phyloP scores from a whole-genome alignment of 1,284 basidiomycete genomes.

The Rugosomyces carneus region DNA sequence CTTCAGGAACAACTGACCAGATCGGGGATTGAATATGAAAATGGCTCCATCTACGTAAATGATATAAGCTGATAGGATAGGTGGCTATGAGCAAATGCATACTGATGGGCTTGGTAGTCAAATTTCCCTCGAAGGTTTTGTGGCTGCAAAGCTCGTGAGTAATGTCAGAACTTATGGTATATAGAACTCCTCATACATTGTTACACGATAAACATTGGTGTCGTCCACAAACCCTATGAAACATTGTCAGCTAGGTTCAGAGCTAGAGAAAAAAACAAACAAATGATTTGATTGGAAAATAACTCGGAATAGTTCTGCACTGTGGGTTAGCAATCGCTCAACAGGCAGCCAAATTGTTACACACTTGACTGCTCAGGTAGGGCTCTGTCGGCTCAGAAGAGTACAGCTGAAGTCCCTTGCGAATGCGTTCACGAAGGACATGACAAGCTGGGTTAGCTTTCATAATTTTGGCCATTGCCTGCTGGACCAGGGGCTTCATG shows the following conservation, averaged over 20 bases:
- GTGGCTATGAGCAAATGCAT: slow-evolving; percentile 21
- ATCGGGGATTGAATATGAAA: slow-evolving; percentile 99
- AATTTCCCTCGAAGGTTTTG: slow-evolving; percentile 99
- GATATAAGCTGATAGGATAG: slow-evolving; percentile 1
- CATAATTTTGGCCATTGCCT: slow-evolving; percentile 99
- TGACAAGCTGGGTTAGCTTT: slow-evolving; percentile 98
- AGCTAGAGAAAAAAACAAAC: slow-evolving; percentile 36
- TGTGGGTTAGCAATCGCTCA: slow-evolving; percentile 11
- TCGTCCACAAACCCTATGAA: slow-evolving; percentile 91
- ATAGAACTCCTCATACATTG: slow-evolving; percentile 55
- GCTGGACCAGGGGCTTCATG: slow-evolving; percentile 95
- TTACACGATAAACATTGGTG: slow-evolving; percentile 99
- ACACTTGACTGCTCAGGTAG: slow-evolving; percentile 88
- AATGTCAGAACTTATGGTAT: neutral
- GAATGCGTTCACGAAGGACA: slow-evolving; percentile 96
- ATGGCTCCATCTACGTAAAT: slow-evolving; percentile 79
- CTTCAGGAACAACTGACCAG: slow-evolving; percentile 97
- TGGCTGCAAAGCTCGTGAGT: slow-evolving; percentile 44
- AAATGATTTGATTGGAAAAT: slow-evolving; percentile 99
- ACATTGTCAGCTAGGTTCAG: slow-evolving; percentile 7
- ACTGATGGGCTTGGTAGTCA: slow-evolving; percentile 99
- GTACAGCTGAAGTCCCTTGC: slow-evolving; percentile 97
- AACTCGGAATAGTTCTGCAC: slow-evolving; percentile 88
- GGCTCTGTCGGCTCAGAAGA: slow-evolving; percentile 99
- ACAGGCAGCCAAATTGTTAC: slow-evolving; percentile 16